phyloP scores from a whole-genome alignment of 768 basidiomycete species.

The Cantharellus anzutake region DNA sequence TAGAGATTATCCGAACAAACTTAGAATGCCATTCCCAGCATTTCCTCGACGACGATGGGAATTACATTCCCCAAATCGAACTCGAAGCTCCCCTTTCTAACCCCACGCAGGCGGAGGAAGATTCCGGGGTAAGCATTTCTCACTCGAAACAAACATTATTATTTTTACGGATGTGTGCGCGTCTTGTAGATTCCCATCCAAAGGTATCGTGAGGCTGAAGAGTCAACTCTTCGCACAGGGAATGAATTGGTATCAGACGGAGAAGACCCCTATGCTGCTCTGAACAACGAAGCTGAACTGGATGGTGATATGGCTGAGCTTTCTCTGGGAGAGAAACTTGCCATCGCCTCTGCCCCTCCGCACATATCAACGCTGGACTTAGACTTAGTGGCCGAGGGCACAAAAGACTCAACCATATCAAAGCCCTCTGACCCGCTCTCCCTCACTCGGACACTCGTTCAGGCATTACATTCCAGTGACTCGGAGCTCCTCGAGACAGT shows the following conservation, averaged over 20 bases:
- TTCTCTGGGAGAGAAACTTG: conserved; percentile 77
- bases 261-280: conserved; percentile 24
- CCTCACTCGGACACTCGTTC: conserved; percentile 82
- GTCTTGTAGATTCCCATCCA: conserved; percentile 20
- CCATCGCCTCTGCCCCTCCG: conserved; percentile 19
- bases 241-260: conserved; percentile 40
- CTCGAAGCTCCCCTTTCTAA: not conserved
- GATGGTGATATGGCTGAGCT: conserved; percentile 80
- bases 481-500: conserved; percentile 73
- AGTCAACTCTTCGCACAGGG: conserved; percentile 47
- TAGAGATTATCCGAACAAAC: not conserved
- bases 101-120: not conserved
- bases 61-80: conserved; percentile 30
- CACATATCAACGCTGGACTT: not conserved
- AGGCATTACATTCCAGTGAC: conserved; percentile 92
- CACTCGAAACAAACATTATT: not conserved
- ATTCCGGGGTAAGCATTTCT: not conserved
- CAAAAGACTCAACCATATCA: not conserved
- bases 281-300: conserved; percentile 42
- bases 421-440: conserved; percentile 29
- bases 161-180: not conserved
- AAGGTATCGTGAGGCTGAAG: conserved; percentile 47
- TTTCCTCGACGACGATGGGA: conserved; percentile 34
- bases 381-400: not conserved
- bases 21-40: conserved; percentile 18